phyloP scores from a whole-genome alignment of 352 stramenopile genomes.

The Phytophthora constricta region DNA sequence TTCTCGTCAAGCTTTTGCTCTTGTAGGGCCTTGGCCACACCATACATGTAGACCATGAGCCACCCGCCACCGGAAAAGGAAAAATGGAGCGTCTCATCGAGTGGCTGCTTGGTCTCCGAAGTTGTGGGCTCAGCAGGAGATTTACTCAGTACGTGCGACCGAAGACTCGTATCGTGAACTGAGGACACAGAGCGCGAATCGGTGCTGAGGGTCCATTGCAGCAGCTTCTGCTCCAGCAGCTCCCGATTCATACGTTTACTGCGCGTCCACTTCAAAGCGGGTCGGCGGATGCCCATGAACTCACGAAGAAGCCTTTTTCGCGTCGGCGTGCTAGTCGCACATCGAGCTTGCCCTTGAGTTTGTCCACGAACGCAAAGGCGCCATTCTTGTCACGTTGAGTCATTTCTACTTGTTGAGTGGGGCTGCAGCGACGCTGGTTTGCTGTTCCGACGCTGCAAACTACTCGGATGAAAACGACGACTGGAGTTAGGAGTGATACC shows the following conservation, averaged over 20 bases:
- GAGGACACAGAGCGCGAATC: constrained; percentile 9
- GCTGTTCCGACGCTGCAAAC: too few relatives aligned
- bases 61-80: constrained; percentile 62
- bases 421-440: too few relatives aligned
- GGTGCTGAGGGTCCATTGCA: constrained; percentile 8
- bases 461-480: too few relatives aligned
- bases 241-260: not conserved
- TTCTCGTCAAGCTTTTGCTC: constrained; percentile 45
- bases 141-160: not conserved
- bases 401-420: too few relatives aligned
- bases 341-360: constrained; percentile 22
- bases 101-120: not conserved
- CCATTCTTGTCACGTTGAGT: not conserved
- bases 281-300: constrained; percentile 5
- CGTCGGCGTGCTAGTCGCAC: constrained; percentile 8
- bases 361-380: constrained; percentile 21
- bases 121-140: not conserved
- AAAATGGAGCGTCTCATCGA: constrained; percentile 31
- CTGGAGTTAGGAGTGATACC: not conserved
- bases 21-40: constrained; percentile 63
- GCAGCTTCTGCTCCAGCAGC: constrained; percentile 11
- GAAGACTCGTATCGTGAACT: not conserved
- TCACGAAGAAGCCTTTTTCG: constrained; percentile 14
- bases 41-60: constrained; percentile 70
- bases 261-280: constrained; percentile 14